Evolutionary conservation across 345 rosid genomes (phyloP), one percentile per base, ranked within the genome.

Genomic region (Eucalyptus leucophloia): DNA sequence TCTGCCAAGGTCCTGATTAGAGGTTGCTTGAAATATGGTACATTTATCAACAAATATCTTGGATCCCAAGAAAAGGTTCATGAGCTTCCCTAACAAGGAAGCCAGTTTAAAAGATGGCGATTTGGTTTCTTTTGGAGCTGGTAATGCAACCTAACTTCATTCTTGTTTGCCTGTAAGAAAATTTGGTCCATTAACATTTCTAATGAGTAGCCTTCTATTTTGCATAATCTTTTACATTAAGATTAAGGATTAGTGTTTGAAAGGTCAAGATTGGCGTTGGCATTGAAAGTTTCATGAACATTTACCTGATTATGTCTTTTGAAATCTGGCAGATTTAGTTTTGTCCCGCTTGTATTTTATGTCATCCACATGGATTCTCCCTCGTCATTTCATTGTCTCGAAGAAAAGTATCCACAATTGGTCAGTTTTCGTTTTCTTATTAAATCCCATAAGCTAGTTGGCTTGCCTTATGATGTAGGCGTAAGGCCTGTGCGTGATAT

Each of bases 21-120:
- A 93, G 99, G 96, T 93, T 94, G 94, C 88, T 98, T 98, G 6
- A 98, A 97, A 88, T 98, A 97, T 92, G 99, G 99, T 69, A 98
- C 99, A 16, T 95, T 95, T 91, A 86, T 98, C 89, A 95, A 90
- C 90, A 95, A 90, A 87, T 89, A 88, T 90, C 91, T 81, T 80
- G 96, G 87, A 32, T 87, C 92, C 26, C 95, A 91, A 85, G 92
- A 92, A 45, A 98, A 96, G 91, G 94, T 95, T 62, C 96, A 95
- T 44, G 95, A 96, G 87, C 91, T 95, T 80, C 54, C 95, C 96
- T 50, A 90, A 92, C 90, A 95, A 95, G 92, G 95, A 98, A 93
- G 90, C 92, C 42, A 72, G 90, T 90, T 93, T 98, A 87, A 91
- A 92, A 88, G 95, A 97, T 92, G 97, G 98, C 85, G 96, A 97